These are phyloP conservation scores for Geranium rotundifolium DNA, from an alignment of 345 rosid genomes.

Conservation along the genomic window DNA sequence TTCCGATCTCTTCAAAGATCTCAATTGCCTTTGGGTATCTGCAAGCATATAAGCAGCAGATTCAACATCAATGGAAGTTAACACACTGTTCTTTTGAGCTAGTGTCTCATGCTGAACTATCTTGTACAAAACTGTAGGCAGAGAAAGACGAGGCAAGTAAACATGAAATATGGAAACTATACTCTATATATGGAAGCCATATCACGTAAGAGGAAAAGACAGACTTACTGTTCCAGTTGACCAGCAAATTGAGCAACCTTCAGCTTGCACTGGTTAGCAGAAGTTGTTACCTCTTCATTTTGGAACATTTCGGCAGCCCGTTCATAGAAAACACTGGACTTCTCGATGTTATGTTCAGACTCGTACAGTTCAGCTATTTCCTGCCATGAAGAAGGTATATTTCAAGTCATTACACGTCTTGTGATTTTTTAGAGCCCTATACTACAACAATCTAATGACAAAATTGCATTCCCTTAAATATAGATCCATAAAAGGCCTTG, in stretches of 20 bases:
- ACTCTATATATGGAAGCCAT: too few relatives aligned
- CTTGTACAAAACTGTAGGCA: too few relatives aligned
- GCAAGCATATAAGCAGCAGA: conserved; percentile 17
- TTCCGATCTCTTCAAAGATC: conserved; percentile 82
- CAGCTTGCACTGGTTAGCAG: conserved; percentile 97
- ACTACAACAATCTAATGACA: too few relatives aligned
- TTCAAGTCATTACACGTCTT: too few relatives aligned
- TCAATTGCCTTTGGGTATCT: conserved; percentile 84
- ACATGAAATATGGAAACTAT: neutral
- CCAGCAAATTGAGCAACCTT: conserved; percentile 96
- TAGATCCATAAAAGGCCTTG: too few relatives aligned
- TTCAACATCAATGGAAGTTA: conserved; percentile 1
- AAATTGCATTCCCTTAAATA: too few relatives aligned
- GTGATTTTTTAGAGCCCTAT: too few relatives aligned
- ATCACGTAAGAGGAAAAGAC: neutral
- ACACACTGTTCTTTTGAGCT: neutral
- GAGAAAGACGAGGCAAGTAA: neutral
- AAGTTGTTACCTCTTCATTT: conserved; percentile 73
- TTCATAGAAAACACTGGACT: conserved; percentile 59
- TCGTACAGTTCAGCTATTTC: conserved; percentile 80
- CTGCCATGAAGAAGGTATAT: conserved; percentile 22
- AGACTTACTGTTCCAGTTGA: conserved; percentile 75
- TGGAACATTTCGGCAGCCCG: conserved; percentile 74
- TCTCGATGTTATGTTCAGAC: conserved; percentile 46
- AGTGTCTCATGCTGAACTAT: too few relatives aligned